phyloP scores from a whole-genome alignment of 176 grass and related monocot genomes.

The Ensete glaucum region DNA sequence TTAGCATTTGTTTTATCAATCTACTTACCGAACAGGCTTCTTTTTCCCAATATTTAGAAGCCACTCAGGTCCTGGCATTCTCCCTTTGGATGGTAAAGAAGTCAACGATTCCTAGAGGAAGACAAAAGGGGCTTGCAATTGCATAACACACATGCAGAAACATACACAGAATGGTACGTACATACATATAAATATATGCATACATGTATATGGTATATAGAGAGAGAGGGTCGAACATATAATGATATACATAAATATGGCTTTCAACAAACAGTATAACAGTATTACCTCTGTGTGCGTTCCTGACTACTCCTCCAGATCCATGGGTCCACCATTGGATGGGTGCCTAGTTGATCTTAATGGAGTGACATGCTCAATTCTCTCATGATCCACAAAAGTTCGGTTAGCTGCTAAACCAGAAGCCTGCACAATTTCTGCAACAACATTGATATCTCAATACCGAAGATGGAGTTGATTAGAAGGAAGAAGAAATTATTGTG shows the following conservation, averaged over 20 bases:
- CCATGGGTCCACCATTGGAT: slow-evolving; percentile 90
- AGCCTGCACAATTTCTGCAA: slow-evolving; percentile 83
- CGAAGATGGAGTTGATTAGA: neutral
- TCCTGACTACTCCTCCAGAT: slow-evolving; percentile 77
- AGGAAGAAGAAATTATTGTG: neutral
- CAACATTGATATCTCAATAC: slow-evolving; percentile 9
- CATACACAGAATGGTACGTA: neutral
- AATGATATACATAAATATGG: neutral
- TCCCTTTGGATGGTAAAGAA: too few species aligned
- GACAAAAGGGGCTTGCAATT: neutral
- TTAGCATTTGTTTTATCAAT: too few species aligned
- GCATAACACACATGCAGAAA: neutral
- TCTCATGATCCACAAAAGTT: slow-evolving; percentile 81
- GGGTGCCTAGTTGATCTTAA: slow-evolving; percentile 71
- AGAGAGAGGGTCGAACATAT: neutral
- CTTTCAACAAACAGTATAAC: neutral
- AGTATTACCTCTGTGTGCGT: slow-evolving; percentile 80
- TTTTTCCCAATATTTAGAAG: too few species aligned
- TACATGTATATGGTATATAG: too few species aligned
- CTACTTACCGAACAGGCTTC: too few species aligned
- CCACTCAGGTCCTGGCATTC: too few species aligned
- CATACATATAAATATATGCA: neutral
- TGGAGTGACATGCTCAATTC: slow-evolving; percentile 75
- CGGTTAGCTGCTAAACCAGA: slow-evolving; percentile 61
- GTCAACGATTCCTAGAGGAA: too few species aligned